Evolutionary conservation across 192 early-diverging fungal species (phyloP).

Genomic region (Umbelopsis ramanniana): DNA sequence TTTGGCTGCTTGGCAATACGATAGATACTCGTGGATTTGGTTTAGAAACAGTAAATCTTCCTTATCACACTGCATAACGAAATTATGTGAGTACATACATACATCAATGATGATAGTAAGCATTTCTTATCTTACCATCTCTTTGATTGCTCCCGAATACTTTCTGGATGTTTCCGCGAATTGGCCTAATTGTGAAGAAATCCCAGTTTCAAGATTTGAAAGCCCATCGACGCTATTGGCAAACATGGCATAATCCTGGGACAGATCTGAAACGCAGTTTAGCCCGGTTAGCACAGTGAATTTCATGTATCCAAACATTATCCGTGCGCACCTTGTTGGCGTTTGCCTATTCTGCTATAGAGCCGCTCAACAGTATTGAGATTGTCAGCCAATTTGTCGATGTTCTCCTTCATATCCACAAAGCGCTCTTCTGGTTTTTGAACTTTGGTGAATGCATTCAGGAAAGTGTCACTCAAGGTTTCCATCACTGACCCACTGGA

Average conservation of each 20-base stretch:
- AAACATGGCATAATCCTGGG: constrained; percentile 80
- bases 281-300: not conserved
- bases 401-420: constrained; percentile 76
- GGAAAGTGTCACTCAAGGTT: constrained; percentile 78
- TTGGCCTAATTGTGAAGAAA: constrained; percentile 74
- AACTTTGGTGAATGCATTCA: constrained; percentile 92
- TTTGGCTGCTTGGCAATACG: constrained; percentile 79
- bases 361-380: constrained; percentile 84
- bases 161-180: constrained; percentile 76
- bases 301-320: not conserved
- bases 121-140: constrained; percentile 55
- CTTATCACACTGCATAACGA: constrained; percentile 38
- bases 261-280: constrained; percentile 60
- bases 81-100: not conserved
- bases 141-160: constrained; percentile 67
- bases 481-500: constrained; percentile 71
- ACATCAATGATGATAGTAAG: not conserved
- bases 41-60: constrained; percentile 78
- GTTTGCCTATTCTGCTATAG: constrained; percentile 73
- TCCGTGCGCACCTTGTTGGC: constrained; percentile 60
- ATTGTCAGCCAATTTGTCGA: constrained; percentile 89
- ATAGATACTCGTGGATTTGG: constrained; percentile 84
- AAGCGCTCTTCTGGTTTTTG: constrained; percentile 88
- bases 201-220: constrained; percentile 84
- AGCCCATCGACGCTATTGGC: constrained; percentile 77